These are phyloP conservation scores for Calonectria multiphialidica DNA, from an alignment of 2,329 filamentous ascomycete species.

Conservation along the genomic window DNA sequence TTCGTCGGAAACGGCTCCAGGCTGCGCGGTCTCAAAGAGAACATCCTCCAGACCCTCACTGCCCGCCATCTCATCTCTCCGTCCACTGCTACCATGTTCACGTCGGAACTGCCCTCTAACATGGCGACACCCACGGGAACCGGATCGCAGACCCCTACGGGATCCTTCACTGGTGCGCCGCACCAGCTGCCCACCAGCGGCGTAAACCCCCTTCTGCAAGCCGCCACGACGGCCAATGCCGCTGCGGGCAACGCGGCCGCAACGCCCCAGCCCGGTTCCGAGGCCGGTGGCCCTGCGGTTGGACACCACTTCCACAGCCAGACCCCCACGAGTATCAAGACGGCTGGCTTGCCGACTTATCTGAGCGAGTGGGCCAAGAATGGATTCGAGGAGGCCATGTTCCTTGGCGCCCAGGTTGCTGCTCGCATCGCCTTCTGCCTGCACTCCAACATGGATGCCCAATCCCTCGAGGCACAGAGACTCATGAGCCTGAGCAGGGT, in stretches of 20 bases:
- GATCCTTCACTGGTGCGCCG: constrained; percentile 65
- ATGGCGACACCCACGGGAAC: constrained; percentile 92
- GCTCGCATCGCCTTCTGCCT: constrained; percentile 72
- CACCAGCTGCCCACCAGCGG: constrained; percentile 68
- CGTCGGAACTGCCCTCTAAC: constrained; percentile 94
- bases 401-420: constrained; percentile 89
- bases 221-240: constrained; percentile 82
- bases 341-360: constrained; percentile 83
- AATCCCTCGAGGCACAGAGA: constrained; percentile 64
- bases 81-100: constrained; percentile 95
- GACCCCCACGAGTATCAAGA: constrained; percentile 88
- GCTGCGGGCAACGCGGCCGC: constrained; percentile 56
- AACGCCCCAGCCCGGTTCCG: constrained; percentile 56
- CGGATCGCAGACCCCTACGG: constrained; percentile 89
- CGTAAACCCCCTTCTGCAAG: constrained; percentile 92
- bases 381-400: constrained; percentile 83
- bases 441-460: constrained; percentile 66
- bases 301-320: constrained; percentile 70
- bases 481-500: constrained; percentile 69
- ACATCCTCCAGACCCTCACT: constrained; percentile 82
- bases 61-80: constrained; percentile 92
- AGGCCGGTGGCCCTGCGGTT: constrained; percentile 49
- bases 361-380: constrained; percentile 92
- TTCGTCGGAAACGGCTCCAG: constrained; percentile 89
- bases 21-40: constrained; percentile 85